Conservation (phyloP, 2,329 filamentous ascomycete genomes). For the Helotiales sp. region DNA sequence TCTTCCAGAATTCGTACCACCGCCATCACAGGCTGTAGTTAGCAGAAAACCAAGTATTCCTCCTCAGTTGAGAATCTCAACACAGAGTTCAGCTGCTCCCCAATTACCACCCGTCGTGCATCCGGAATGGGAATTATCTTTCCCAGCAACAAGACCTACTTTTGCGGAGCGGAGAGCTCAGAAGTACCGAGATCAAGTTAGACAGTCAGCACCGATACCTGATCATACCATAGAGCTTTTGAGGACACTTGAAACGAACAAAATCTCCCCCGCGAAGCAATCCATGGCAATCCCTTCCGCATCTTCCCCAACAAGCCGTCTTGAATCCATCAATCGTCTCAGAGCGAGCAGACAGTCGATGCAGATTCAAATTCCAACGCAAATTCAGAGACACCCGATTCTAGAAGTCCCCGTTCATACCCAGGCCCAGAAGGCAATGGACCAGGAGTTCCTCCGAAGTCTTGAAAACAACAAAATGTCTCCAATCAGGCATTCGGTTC, state of each 20-base stretch:
- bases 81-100: background rate
- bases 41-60: background rate
- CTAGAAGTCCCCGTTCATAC: background rate
- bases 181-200: background rate
- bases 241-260: background rate
- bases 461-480: background rate
- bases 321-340: background rate
- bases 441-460: background rate
- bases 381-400: background rate
- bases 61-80: constrained; percentile 8
- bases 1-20: constrained; percentile 19
- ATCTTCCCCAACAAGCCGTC: background rate
- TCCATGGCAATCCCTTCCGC: background rate
- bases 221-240: background rate
- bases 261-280: background rate
- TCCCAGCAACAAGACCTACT: background rate
- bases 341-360: constrained; percentile 1
- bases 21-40: background rate
- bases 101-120: background rate
- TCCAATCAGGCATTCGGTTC: background rate
- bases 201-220: constrained; percentile 8
- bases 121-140: constrained; percentile 8
- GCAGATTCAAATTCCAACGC: background rate
- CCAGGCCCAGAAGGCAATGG: background rate
- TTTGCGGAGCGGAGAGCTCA: background rate